Base-by-base conservation (phyloP, 371 early-diverging fungal genomes). In the Mucor sp. region DNA sequence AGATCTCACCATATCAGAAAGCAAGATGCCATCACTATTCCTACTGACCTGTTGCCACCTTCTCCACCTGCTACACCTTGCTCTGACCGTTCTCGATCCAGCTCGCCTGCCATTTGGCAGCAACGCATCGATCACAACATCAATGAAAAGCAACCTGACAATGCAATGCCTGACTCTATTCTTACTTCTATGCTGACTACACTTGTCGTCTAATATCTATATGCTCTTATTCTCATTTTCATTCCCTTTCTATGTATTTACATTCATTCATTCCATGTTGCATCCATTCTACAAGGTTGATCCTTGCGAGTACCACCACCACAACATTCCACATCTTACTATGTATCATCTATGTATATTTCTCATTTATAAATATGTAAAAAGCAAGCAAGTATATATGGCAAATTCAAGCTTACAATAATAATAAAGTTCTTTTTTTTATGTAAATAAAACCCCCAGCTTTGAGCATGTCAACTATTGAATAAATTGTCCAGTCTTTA, bases 31-130 rank as follows among this genome's bases (percentile, higher is more conserved):
- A 23, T 25, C 8, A 25, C 35, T 12, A 14, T 58, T 41, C 3
- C 53, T 1, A 37, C 41, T 12, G 43, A 65, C 14, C 27, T 53
- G 58, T 43, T 72, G n/a, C 69, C 73, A n/a, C 73, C 69, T 39
- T 72, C 73, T 30, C 73, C 73, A 25, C 69, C 73, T 23, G 56
- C 68, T 8, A 66, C 73, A 8, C 73, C 73, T 53, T 65, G 62
- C n/a, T 62, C 70, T 7, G 21, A 14, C 15, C 41, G 70, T 14
- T 70, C 70, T 23, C 61, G 66, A 11, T 70, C 70, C 17, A 65
- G 53, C 12, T 64, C 61, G 12, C 61, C 65, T 65, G 44, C 61
- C 25, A 61, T 67, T 43, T 67, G 67, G 67, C 67, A 67, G n/a
- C 67, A 67, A 33, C 62, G 67, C 32, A 67, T 67, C 6, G 56